Percentiles rank a stretch among this genome's conserved stretches.
Evolutionary conservation across 305 asterid genomes (phyloP).

Genomic region (Fraxinus xanthoxyloides): DNA sequence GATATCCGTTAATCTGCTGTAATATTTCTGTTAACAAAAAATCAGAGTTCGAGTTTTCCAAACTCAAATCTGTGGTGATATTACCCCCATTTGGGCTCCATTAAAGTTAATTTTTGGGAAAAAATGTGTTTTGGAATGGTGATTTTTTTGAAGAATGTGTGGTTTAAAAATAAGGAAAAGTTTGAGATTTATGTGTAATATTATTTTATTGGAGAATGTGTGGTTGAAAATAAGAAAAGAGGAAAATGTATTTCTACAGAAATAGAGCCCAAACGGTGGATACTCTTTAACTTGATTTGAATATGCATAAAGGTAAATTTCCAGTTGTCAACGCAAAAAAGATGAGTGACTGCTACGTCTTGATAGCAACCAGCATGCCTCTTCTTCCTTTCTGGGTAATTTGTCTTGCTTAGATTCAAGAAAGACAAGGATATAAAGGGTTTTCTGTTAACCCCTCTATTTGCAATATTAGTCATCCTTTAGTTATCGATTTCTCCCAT

Average conservation of each 20-base stretch:
- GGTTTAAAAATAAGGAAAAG: background rate
- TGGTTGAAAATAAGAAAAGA: background rate
- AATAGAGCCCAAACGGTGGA: background rate
- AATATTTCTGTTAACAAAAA: background rate
- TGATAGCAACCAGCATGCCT: background rate
- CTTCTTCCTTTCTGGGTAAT: background rate
- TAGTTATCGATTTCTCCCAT: background rate
- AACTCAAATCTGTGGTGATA: background rate
- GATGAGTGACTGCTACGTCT: background rate
- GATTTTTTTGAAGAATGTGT: background rate
- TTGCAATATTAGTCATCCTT: background rate
- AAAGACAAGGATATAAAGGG: background rate
- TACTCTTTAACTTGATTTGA: background rate
- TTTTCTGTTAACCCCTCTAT: background rate
- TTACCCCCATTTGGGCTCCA: background rate
- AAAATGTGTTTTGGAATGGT: background rate
- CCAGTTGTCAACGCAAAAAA: background rate
- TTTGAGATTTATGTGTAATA: background rate
- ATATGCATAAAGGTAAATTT: background rate
- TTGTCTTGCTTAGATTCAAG: background rate
- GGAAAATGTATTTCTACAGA: background rate
- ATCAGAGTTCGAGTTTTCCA: background rate
- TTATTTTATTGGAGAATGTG: background rate
- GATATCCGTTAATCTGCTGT: background rate
- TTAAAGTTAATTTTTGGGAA: background rate